Conservation (phyloP, 73 alveolate species). For the Paramecium pentaurelia region DNA sequence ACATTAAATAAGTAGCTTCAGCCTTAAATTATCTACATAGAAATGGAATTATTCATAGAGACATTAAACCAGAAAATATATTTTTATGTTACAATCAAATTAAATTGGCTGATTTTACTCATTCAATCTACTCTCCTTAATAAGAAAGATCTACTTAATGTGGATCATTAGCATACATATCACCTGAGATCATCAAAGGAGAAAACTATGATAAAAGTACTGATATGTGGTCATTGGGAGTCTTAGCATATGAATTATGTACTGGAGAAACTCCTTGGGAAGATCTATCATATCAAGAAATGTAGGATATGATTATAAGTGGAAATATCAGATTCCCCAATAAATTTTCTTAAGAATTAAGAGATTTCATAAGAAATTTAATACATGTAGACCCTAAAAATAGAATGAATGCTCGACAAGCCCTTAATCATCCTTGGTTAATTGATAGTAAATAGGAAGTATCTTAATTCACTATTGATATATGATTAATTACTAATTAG, state of each 20-base stretch:
- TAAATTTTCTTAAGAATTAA: conserved; percentile 17
- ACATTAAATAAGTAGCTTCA: background rate
- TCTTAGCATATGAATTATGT: conserved; percentile 56
- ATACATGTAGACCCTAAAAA: conserved; percentile 6
- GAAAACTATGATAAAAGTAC: conserved; percentile 48
- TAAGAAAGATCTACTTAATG: conserved; percentile 53
- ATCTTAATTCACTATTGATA: background rate
- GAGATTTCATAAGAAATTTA: background rate
- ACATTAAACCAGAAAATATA: conserved; percentile 58
- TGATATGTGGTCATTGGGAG: conserved; percentile 62
- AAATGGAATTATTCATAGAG: conserved; percentile 55
- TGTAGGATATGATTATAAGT: background rate
- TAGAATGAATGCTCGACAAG: conserved; percentile 26
- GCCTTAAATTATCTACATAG: conserved; percentile 31
- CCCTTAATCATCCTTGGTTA: conserved; percentile 18
- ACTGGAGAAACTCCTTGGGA: conserved; percentile 41
- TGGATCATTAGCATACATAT: conserved; percentile 52
- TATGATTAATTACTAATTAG: background rate
- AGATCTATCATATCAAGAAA: background rate
- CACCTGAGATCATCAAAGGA: conserved; percentile 57
- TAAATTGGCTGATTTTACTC: conserved; percentile 61
- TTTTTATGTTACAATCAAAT: background rate
- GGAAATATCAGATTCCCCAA: background rate
- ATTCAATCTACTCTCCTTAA: background rate
- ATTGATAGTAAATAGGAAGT: background rate